phyloP scores from a whole-genome alignment of 345 rosid species.

The Gossypium bickii region DNA sequence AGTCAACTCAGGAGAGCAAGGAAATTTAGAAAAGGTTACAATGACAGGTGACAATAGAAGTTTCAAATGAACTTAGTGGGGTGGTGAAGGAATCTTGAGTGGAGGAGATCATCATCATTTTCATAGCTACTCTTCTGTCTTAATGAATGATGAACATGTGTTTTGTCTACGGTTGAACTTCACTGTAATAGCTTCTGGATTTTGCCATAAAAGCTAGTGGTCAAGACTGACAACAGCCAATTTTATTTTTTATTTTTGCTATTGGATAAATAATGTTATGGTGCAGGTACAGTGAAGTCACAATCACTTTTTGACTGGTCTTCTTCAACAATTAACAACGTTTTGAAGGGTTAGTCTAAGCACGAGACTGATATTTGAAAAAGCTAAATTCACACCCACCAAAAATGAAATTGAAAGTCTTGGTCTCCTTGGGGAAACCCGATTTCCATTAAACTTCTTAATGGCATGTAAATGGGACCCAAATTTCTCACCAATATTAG shows the following conservation, averaged over 20 bases:
- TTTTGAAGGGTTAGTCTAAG: slow-evolving; percentile 11
- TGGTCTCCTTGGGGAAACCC: background rate
- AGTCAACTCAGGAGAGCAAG: no score
- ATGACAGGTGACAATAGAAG: background rate
- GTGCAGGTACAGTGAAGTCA: background rate
- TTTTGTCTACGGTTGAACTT: background rate
- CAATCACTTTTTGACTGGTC: slow-evolving; percentile 12
- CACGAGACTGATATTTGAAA: background rate
- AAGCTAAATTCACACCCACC: background rate
- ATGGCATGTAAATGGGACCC: slow-evolving; percentile 1
- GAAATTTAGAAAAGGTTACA: background rate
- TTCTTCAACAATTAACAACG: background rate
- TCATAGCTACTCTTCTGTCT: background rate
- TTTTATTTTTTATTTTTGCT: no score
- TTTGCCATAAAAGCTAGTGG: background rate
- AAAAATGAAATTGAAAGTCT: background rate
- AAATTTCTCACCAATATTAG: background rate
- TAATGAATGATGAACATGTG: background rate
- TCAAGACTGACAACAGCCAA: no score
- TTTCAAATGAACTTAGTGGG: background rate
- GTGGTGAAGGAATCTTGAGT: background rate
- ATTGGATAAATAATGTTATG: no score
- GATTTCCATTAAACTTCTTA: slow-evolving; percentile 3
- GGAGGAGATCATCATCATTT: background rate
- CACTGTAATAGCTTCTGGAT: background rate